These are phyloP conservation scores for Forsythia suspensa DNA, from an alignment of 257 asterid genomes.

Conservation along the genomic window DNA sequence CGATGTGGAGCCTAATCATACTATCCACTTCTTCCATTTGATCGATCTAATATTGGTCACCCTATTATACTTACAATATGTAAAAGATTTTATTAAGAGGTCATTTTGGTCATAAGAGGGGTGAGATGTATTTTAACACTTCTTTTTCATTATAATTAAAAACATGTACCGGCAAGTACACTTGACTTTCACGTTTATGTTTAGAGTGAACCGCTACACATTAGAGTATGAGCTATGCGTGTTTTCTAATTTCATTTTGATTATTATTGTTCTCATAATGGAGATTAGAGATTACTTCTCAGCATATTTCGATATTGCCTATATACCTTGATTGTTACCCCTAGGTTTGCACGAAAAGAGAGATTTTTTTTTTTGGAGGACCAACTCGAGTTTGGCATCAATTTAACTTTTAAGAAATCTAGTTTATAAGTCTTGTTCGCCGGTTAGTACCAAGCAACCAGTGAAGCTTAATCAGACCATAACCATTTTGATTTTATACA, in stretches of 20 bases:
- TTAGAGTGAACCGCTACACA: too few relatives aligned
- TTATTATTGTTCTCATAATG: not conserved
- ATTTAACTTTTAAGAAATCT: too few relatives aligned
- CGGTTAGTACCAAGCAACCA: too few relatives aligned
- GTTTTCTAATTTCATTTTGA: not conserved
- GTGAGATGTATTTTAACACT: not conserved
- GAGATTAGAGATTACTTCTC: not conserved
- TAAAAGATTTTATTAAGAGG: not conserved
- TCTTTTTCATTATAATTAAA: not conserved
- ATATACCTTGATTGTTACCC: not conserved
- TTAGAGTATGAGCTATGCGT: not conserved
- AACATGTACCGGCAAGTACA: not conserved
- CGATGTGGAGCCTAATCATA: not conserved
- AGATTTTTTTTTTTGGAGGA: too few relatives aligned
- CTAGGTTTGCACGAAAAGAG: too few relatives aligned
- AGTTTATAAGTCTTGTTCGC: too few relatives aligned
- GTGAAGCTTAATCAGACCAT: too few relatives aligned
- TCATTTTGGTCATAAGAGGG: not conserved
- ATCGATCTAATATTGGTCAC: not conserved
- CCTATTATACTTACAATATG: not conserved
- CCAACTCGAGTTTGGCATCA: too few relatives aligned
- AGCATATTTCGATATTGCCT: not conserved
- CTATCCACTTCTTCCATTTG: not conserved
- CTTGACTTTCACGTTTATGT: not conserved
- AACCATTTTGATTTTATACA: too few relatives aligned